Evolutionary conservation across 2,329 filamentous ascomycete genomes (phyloP).

Genomic region (Pseudogymnoascus sp.): DNA sequence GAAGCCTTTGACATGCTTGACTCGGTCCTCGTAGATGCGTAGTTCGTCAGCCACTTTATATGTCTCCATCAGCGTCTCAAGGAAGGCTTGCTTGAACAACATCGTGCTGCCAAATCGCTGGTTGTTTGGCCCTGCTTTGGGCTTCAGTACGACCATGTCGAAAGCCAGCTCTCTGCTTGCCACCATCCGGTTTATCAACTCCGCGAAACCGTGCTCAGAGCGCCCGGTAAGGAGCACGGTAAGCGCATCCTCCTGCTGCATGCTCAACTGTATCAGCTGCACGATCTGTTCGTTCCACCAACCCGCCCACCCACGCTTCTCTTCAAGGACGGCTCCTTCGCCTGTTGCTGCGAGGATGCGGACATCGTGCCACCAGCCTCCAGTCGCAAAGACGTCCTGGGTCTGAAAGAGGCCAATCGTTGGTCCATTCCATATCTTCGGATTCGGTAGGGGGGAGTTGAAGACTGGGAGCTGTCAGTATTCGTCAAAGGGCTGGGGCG

Average conservation of each 20-base stretch:
- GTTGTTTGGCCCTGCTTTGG: constrained; percentile 69
- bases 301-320: constrained; percentile 75
- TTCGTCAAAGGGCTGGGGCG: not conserved
- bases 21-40: constrained; percentile 62
- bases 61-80: constrained; percentile 75
- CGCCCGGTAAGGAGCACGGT: constrained; percentile 84
- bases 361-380: constrained; percentile 96
- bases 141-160: constrained; percentile 83
- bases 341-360: constrained; percentile 81
- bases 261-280: constrained; percentile 71
- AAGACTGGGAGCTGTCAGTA: constrained; percentile 55
- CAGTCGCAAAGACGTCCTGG: constrained; percentile 69
- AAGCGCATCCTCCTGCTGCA: constrained; percentile 75
- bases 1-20: constrained; percentile 69
- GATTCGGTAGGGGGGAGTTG: constrained; percentile 81
- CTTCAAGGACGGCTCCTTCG: constrained; percentile 72
- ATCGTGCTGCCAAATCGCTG: constrained; percentile 78
- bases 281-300: constrained; percentile 96
- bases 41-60: constrained; percentile 80
- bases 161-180: constrained; percentile 73
- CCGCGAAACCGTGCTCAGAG: constrained; percentile 66
- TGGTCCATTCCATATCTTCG: constrained; percentile 72
- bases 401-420: constrained; percentile 71
- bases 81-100: constrained; percentile 83
- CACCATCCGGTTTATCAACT: constrained; percentile 75